Base-by-base conservation (phyloP, 441 rosid genomes). In the Arabidopsis hybrid region DNA sequence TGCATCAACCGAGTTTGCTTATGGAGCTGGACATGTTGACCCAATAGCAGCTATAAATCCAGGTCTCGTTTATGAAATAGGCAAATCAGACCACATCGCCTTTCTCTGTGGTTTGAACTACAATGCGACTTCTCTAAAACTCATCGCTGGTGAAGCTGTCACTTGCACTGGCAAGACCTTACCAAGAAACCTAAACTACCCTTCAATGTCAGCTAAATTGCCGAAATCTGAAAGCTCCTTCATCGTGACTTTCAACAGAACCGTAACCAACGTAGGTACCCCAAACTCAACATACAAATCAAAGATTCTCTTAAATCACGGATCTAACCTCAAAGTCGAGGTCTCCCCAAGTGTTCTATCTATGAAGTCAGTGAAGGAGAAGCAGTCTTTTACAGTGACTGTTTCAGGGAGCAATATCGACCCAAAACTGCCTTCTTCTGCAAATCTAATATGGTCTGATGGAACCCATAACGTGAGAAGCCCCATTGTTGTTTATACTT, bases 241-340 rank as follows among this genome's bases (percentile, higher is more conserved):
- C 60, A 18, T 9, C 4, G 11, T 81, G 2, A 55, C 14, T 4
- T 84, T 85, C 63, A 67, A 56, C 0, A 72, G 89, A 72, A 84
- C 86, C 34, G 92, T 82, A 16, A 86, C 88, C 0, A 88, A 88
- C 73, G 71, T 84, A 11, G 82, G 90, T 1, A 3, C 26, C 57
- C 32, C 32, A 31, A 31, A 31, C 58, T 84, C 88, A 6, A 80
- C 76, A 11, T 85, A 84, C 75, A 73, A 55, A 42, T 81, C 81
- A 36, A 51, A 36, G 14, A 14, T 83, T 1, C 7, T 12, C 3
- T 0, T 52, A 46, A 18, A 3, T 34, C 34, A 68, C 1, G 72
- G 72, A 14, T 36, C 71, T 46, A 57, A 57, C n/a, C 17, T 80
- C 38, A 53, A 32, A 0, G 60, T 85, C 11, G 42, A 13, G 67